Evolutionary conservation across 1,284 basidiomycete species (phyloP).

Genomic region (Ceratobasidium sp.): DNA sequence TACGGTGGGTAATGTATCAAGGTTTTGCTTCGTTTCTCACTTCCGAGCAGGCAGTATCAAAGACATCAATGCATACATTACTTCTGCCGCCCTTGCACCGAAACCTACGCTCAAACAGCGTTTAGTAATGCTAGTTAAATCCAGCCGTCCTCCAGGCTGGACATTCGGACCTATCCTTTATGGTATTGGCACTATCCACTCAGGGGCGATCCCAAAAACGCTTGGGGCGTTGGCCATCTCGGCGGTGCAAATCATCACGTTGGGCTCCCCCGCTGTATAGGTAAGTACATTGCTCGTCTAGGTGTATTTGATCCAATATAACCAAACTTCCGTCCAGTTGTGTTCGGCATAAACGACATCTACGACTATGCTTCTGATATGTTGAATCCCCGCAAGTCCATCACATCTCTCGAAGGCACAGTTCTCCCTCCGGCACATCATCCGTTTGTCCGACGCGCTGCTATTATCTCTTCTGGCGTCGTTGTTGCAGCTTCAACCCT

Average conservation of each 20-base stretch:
- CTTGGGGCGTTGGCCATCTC: constrained; percentile 27
- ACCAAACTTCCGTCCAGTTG: constrained; percentile 37
- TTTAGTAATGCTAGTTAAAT: no score
- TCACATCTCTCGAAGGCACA: constrained; percentile 41
- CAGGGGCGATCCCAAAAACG: constrained; percentile 38
- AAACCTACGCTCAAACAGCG: no score
- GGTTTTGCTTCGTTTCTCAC: no score
- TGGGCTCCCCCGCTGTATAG: constrained; percentile 41
- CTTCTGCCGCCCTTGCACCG: no score
- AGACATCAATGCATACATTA: no score
- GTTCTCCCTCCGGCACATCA: constrained; percentile 42
- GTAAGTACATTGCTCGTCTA: constrained; percentile 15
- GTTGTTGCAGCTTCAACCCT: background rate
- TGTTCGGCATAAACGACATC: constrained; percentile 45
- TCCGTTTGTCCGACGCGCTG: constrained; percentile 39
- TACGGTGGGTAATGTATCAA: no score
- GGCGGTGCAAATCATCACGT: constrained; percentile 38
- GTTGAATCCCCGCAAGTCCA: constrained; percentile 42
- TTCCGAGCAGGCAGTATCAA: no score
- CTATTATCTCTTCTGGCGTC: constrained; percentile 22
- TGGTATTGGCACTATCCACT: constrained; percentile 45
- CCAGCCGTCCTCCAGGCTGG: constrained; percentile 43
- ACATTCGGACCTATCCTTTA: constrained; percentile 44
- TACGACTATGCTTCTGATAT: constrained; percentile 44
- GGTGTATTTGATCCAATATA: no score